Evolutionary conservation across 768 basidiomycete genomes (phyloP), one percentile per base, ranked within the genome.

Genomic region (Lactarius akahatsu): DNA sequence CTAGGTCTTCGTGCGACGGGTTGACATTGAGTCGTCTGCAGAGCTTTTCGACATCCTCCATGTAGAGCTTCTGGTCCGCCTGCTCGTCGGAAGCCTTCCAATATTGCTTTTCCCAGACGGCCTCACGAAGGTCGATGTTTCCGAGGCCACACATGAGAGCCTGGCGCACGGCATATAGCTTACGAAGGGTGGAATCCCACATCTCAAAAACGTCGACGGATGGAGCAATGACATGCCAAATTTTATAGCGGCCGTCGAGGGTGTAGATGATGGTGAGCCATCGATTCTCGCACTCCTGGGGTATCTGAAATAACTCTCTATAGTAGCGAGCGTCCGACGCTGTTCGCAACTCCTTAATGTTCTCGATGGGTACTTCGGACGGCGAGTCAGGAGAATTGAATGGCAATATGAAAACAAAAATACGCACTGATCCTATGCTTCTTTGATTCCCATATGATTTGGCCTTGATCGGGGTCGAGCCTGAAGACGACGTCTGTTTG

Each of bases 201-300:
- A 85, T 78, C n/a, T 78, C 76, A 71, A 86, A 85, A 72, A 88
- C 82, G 59, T 88, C 83, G 34, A 77, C 76, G 0, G 86, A 86
- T 2, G 86, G 82, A 2, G 94, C 89, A 62, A 96, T 82, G 67
- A 96, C 81, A 73, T 97, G 94, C 30, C 95, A 82, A 0, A 90
- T 90, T 79, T 96, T 96, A 81, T 92, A 93, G 28, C 80, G 80
- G 15, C 87, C 89, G 54, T 88, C 86, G 58, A 88, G 78, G 66
- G 90, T 85, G 72, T 96, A 94, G 68, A 94, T 86, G 74, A 92
- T 86, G 0, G 94, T 92, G 69, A 96, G 83, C 92, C 93, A 96
- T 23, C 87, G 82, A 45, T 83, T 79, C 70, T 91, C 88, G 64
- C 82, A 81, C 60, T 86, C 83, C 57, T 80, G 76, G 0, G 89